Evolutionary conservation across 108 stramenopile genomes (phyloP), one percentile per base, ranked within the genome.

Genomic region (Nitzschia inconspicua): DNA sequence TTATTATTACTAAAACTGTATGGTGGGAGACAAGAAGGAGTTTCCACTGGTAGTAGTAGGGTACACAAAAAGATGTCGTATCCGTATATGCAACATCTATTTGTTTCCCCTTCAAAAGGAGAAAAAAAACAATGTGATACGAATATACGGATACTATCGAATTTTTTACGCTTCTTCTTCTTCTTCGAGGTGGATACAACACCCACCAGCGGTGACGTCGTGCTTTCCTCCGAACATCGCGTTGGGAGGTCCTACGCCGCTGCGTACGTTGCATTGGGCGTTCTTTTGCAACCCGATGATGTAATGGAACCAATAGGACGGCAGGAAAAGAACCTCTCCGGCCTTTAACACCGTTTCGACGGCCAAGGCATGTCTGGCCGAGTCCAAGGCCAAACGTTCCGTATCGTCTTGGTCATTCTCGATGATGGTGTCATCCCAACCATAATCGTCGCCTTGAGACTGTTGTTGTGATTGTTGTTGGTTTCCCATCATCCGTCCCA

Each of bases 221-320:
- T 31, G 22, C 26, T 52, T 22, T 14, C 78, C 78, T 34, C 84
- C 84, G 65, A 79, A 82, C 35, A 74, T 28, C 16, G 51, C 46
- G 31, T 63, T 74, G 4, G 57, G 52, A 16, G 46, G 28, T 24
- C 80, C 67, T 42, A 76, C 69, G 8, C 81, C 81, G 9, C 70
- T 73, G 13, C 93, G 66, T 22, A 85, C 80, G 71, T 94, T 94
- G 70, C 93, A 94, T 63, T 94, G 93, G 10, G 82, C 81, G 54
- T 83, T 86, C 51, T 87, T 84, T 59, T 89, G 85, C 22, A 94
- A 51, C 32, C 78, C 75, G 28, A 75, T 74, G 44, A 94, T 94
- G 61, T 86, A 89, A 70, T 94, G 92, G 56, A 89, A 85, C 93
- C 93, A 94, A 72, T 85, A 86, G 4, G 84, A 85, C 7, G 93